Conservation (phyloP, 2,329 filamentous ascomycete genomes). For the Xenoacremonium recifei region DNA sequence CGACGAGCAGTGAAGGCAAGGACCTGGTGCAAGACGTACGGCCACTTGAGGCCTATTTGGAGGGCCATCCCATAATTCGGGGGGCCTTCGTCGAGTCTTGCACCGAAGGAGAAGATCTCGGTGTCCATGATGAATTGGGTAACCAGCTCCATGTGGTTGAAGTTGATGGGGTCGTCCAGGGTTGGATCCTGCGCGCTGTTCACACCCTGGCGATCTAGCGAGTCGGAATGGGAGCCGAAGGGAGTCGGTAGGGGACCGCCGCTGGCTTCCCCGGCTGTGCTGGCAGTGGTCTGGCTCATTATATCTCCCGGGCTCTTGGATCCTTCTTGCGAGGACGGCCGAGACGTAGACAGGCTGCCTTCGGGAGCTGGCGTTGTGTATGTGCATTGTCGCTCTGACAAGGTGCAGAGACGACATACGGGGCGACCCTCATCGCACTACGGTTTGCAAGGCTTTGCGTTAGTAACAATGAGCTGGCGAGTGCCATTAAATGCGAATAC, state of each 20-base stretch:
- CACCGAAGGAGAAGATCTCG: neutral
- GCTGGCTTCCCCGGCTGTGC: neutral
- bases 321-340: neutral
- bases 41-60: neutral
- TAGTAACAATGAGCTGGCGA: neutral
- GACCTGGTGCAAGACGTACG: slow-evolving; percentile 12
- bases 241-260: neutral
- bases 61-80: neutral
- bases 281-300: neutral
- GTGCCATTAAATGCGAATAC: slow-evolving; percentile 5
- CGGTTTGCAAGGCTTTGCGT: neutral
- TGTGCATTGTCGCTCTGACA: slow-evolving; percentile 11
- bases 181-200: neutral
- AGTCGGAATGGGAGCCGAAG: neutral
- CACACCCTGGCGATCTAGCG: neutral
- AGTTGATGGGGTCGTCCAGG: neutral
- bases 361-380: slow-evolving; percentile 1
- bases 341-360: neutral
- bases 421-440: slow-evolving; percentile 19
- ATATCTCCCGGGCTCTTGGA: neutral
- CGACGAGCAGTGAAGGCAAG: slow-evolving; percentile 18
- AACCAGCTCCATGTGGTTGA: neutral
- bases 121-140: neutral
- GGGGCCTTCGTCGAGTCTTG: neutral
- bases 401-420: slow-evolving; percentile 11